Evolutionary conservation across 495 filamentous ascomycete genomes (phyloP), one percentile per base, ranked within the genome.

Genomic region (Lasiosphaeria ovina): DNA sequence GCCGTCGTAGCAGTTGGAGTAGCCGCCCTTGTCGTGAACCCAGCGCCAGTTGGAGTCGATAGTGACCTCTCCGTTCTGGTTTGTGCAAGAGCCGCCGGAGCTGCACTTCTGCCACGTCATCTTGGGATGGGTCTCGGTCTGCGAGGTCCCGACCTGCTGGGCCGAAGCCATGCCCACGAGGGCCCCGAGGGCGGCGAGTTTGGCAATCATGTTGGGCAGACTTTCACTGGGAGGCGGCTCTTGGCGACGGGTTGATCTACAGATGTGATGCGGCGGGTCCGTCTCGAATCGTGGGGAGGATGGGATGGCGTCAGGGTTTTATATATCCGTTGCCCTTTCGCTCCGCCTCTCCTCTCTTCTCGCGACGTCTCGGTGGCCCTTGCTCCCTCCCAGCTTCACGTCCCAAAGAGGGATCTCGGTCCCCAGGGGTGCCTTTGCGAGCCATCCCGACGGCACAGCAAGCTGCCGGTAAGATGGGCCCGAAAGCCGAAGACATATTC

Each of bases 71-170:
- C 66, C 74, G 64, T 74, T 74, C 54, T 74, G 69, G 44, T 60
- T 64, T 34, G 67, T 71, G 71, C 83, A 86, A 59, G 71, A 79
- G 32, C 62, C 83, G 12, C 67, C 61, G 55, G 69, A 65, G 31
- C 75, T 74, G 69, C 83, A 87, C 56, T 80, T 80, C 64, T 80
- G 75, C 83, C 83, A 86, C 66, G 66, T 78, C 69, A 87, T 65
- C 63, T 78, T 74, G 54, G 84, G 84, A 61, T 87, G 83, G 14
- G 74, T 79, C 70, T 88, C 85, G n/a, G 77, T 62, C 6, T 72
- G 74, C 62, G 74, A 35, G n/a, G 70, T 84, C 67, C 83, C 83
- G 63, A 80, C 78, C 67, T 85, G 77, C 70, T 88, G 85, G 63
- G 71, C 76, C 17, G 69, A 62, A 45, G 67, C 70, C 54, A 71